Conservation (phyloP, 179 eudicot species). For the Beta corolliflora region DNA sequence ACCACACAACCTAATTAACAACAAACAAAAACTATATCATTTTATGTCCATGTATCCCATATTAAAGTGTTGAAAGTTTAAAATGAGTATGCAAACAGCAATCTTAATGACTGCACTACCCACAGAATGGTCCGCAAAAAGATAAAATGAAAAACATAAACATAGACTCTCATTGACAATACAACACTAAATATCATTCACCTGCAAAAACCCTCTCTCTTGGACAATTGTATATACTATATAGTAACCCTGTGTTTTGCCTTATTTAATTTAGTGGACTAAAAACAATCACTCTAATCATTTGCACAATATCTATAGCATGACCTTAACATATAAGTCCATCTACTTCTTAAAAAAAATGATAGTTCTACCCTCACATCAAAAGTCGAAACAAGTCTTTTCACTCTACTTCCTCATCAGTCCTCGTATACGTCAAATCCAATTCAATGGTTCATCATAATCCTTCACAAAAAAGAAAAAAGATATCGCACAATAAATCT, state of each 20-base stretch:
- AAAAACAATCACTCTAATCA: neutral
- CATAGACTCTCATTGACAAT: neutral
- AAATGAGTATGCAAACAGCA: neutral
- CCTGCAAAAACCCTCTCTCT: too few relatives aligned
- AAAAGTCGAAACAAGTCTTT: neutral
- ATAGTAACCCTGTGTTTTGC: neutral
- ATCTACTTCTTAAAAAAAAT: too few relatives aligned
- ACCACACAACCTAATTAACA: neutral
- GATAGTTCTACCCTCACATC: too few relatives aligned
- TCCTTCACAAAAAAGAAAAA: neutral
- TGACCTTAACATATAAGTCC: too few relatives aligned
- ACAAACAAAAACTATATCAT: constrained; percentile 4
- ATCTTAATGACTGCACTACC: neutral
- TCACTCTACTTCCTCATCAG: too few relatives aligned
- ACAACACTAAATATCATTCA: neutral
- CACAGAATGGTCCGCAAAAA: neutral
- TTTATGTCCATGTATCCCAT: neutral
- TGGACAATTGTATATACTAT: too few relatives aligned
- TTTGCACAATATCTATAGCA: too few relatives aligned
- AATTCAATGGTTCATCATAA: neutral
- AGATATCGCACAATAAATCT: too few relatives aligned
- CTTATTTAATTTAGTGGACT: neutral
- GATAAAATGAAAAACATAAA: neutral
- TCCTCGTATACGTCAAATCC: neutral
- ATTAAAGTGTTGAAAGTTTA: neutral